A percentile compares a stretch with the other conserved stretches of the same genome.
These are phyloP conservation scores for Friedmanniomyces endolithicus DNA, from an alignment of 495 filamentous ascomycete genomes.

Conservation along the genomic window DNA sequence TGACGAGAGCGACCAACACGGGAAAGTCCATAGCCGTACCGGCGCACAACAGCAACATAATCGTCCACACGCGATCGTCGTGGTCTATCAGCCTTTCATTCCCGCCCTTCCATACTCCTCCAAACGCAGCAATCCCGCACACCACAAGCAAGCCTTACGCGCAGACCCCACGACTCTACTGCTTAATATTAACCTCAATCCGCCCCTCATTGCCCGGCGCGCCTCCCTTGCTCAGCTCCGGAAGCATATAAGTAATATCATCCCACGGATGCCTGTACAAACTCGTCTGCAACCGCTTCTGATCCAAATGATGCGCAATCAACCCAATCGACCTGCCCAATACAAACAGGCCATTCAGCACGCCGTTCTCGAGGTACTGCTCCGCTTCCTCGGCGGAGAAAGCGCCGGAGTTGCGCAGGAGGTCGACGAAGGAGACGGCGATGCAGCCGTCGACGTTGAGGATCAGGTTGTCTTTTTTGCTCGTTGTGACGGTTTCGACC, in stretches of 20 bases:
- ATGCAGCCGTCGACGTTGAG: constrained; percentile 97
- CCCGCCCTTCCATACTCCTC: too few relatives aligned
- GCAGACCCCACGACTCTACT: too few relatives aligned
- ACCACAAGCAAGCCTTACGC: too few relatives aligned
- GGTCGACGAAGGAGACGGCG: constrained; percentile 95
- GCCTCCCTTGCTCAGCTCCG: constrained; percentile 54
- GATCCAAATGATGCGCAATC: constrained; percentile 98
- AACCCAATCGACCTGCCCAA: constrained; percentile 91
- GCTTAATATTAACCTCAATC: constrained; percentile 66
- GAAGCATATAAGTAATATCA: constrained; percentile 83
- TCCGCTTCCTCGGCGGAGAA: constrained; percentile 75
- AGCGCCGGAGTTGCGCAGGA: constrained; percentile 94
- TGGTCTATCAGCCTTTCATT: too few relatives aligned
- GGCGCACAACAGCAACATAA: too few relatives aligned
- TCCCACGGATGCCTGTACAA: constrained; percentile 63
- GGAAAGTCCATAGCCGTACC: too few relatives aligned
- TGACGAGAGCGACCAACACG: too few relatives aligned
- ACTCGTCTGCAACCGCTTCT: constrained; percentile 95
- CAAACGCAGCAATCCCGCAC: too few relatives aligned
- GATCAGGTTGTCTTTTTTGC: constrained; percentile 99
- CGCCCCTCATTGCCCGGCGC: constrained; percentile 71
- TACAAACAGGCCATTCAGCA: constrained; percentile 98
- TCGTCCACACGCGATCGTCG: too few relatives aligned
- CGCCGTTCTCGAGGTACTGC: constrained; percentile 84
- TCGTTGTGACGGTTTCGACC: constrained; percentile 94